Evolutionary conservation across 2,329 filamentous ascomycete species (phyloP), one percentile per base, ranked within the genome.

Genomic region (Fusarium aywerte): DNA sequence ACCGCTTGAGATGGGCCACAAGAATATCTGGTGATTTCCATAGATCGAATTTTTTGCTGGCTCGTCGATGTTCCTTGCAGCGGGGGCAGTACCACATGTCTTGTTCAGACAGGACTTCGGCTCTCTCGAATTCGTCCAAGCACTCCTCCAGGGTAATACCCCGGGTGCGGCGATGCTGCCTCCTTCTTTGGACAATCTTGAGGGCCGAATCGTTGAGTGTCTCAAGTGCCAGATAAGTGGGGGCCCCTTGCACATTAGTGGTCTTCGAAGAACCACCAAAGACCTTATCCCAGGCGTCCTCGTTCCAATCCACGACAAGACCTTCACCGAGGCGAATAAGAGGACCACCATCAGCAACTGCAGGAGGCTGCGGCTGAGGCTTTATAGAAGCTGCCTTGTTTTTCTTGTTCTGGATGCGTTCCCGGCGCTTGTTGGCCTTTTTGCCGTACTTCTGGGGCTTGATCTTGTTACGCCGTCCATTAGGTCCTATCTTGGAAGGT

Each of bases 31-130:
- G 96, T 3, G 92, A 90, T 75, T 95, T 97, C 96, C 96, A 99
- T 18, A 99, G 87, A 75, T 98, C 94, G 52, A 99, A 93, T 74
- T 96, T 97, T 83, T 99, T 99, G 80, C 90, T 94, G 20, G 96
- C 96, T 62, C 93, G 90, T 16, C 93, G 89, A 73, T 97, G 91
- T 73, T 97, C 92, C 77, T 98, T 98, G 84, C 96, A 99, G 29
- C 93, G 88, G 57, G 93, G 95, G 75, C 96, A 99, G 76, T 96
- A 98, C 96, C 96, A 99, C 62, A 93, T 95, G 76, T 99, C 96
- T 75, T 96, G 92, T 76, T 97, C 93, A 0, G 95, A 97, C 6
- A 99, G 83, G 15, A 97, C 89, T 79, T 99, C 96, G 62, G 94
- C 92, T 76, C 95, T 95, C 75, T 96, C 92, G 70, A 97, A 98